Base-by-base conservation (phyloP, 345 rosid species). In the Populus davidiana region DNA sequence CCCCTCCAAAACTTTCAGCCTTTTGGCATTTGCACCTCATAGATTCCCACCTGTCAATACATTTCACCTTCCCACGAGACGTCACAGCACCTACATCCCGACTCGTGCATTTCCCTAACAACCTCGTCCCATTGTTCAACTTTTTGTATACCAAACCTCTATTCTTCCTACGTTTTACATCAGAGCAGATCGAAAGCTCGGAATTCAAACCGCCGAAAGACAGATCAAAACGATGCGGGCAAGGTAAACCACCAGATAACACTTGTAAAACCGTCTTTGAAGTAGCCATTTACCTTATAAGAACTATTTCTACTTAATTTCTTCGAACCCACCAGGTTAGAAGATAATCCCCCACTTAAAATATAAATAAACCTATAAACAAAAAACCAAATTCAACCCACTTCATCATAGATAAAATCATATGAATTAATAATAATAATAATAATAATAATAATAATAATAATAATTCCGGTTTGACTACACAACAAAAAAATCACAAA, bases 21-120 rank as follows among this genome's bases (percentile, higher is more conserved):
- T 77, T 77, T 75, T 87, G 89, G 81, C 89, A 88, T 61, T 82
- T 84, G 81, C 89, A 83, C 52, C 80, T 77, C 39, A 78, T 67
- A 8, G 70, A 76, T 13, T 74, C 76, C 47, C 75, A 79, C 41
- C 84, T 63, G 17, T n/a, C 50, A 5, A 35, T 38, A 63, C 13
- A n/a, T 17, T 63, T 43, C 39, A 25, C 14, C 65, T 67, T 76
- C 49, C 56, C 52, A 56, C 35, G 5, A 21, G 61, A 54, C 61
- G 23, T 54, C 9, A n/a, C 61, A 8, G 61, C 9, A 8, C 61
- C 61, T 54, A 47, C 52, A 12, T 20, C 52, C 18, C 52, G 18
- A 47, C 72, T 78, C 1, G 25, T 63, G 63, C 29, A 54, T 67
- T 83, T 50, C 33, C 75, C 31, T 2, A 72, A 69, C 21, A 74